Percentiles rank a stretch among this genome's conserved stretches.
Evolutionary conservation across 1,139 yeast species (phyloP).

Genomic region (Geotrichum histeridarum): DNA sequence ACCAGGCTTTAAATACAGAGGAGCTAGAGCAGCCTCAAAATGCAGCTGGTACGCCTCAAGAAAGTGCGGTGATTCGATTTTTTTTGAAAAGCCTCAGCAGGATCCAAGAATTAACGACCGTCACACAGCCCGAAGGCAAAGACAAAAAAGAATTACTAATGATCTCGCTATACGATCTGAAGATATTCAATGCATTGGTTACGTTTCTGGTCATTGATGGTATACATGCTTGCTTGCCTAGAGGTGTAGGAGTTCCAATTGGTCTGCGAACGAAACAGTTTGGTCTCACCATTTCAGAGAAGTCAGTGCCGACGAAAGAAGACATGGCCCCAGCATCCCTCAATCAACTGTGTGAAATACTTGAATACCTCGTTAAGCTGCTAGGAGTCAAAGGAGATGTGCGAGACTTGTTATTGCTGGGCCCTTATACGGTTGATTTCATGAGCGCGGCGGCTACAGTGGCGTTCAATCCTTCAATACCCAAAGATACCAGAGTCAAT

Average conservation of each 20-base stretch:
- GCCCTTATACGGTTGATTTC: slow-evolving; percentile 57
- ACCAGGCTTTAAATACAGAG: slow-evolving; percentile 1
- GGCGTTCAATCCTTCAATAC: slow-evolving; percentile 40
- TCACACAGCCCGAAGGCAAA: background rate
- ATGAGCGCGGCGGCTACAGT: slow-evolving; percentile 54
- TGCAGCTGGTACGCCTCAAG: background rate
- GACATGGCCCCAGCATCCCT: slow-evolving; percentile 5
- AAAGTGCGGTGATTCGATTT: slow-evolving; percentile 2
- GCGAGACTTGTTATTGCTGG: slow-evolving; percentile 34
- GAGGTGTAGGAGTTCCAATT: slow-evolving; percentile 60
- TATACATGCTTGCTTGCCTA: slow-evolving; percentile 57
- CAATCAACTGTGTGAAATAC: slow-evolving; percentile 39
- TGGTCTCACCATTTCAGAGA: slow-evolving; percentile 2
- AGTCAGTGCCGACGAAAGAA: background rate
- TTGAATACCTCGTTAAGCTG: slow-evolving; percentile 46
- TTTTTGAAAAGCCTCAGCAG: slow-evolving; percentile 8
- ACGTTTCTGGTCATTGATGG: slow-evolving; percentile 66
- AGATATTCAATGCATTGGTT: slow-evolving; percentile 58
- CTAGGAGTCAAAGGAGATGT: slow-evolving; percentile 60
- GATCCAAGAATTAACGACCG: slow-evolving; percentile 13
- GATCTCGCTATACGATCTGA: slow-evolving; percentile 80
- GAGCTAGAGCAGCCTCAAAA: background rate
- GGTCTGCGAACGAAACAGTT: slow-evolving; percentile 45
- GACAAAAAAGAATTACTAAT: slow-evolving; percentile 39
- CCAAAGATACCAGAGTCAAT: slow-evolving; percentile 4